phyloP scores from a whole-genome alignment of 768 basidiomycete genomes.

The Tylopilus vinaceipallidus region DNA sequence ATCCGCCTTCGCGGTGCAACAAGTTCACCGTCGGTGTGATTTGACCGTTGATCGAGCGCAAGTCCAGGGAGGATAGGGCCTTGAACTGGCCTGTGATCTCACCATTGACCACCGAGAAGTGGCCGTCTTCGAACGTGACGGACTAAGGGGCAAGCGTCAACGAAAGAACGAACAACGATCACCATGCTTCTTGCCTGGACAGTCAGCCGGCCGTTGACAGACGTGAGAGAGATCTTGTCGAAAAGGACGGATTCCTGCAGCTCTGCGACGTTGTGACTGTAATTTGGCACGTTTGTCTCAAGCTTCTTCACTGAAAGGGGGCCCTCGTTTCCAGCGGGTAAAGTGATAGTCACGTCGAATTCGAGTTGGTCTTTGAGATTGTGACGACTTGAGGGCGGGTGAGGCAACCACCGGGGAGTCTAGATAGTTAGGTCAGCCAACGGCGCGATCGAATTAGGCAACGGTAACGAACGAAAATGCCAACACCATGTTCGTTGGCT shows the following conservation, averaged over 20 bases:
- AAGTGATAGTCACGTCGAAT: slow-evolving; percentile 37
- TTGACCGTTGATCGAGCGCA: slow-evolving; percentile 38
- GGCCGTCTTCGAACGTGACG: slow-evolving; percentile 26
- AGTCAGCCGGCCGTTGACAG: slow-evolving; percentile 36
- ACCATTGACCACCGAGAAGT: slow-evolving; percentile 42
- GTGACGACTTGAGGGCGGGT: background rate
- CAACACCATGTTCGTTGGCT: slow-evolving; percentile 28
- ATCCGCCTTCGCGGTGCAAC: slow-evolving; percentile 24
- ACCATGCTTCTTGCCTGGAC: slow-evolving; percentile 30
- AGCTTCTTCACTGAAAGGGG: slow-evolving; percentile 39
- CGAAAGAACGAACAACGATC: background rate
- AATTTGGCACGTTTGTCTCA: slow-evolving; percentile 42
- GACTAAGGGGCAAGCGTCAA: slow-evolving; percentile 27
- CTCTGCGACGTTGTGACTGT: slow-evolving; percentile 36
- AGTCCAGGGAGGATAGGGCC: slow-evolving; percentile 32
- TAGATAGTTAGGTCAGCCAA: slow-evolving; percentile 10
- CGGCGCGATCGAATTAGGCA: background rate
- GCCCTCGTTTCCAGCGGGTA: slow-evolving; percentile 33
- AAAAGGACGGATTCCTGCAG: slow-evolving; percentile 38
- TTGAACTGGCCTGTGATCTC: slow-evolving; percentile 44
- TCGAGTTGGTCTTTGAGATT: slow-evolving; percentile 17
- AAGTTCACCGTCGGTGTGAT: slow-evolving; percentile 42
- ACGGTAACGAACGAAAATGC: slow-evolving; percentile 32
- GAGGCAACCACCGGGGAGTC: slow-evolving; percentile 28
- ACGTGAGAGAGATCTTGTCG: slow-evolving; percentile 33